A percentile compares a stretch with the other conserved stretches of the same genome.
Conservation (phyloP, 371 early-diverging fungal species). For the Funneliformis caledonium region DNA sequence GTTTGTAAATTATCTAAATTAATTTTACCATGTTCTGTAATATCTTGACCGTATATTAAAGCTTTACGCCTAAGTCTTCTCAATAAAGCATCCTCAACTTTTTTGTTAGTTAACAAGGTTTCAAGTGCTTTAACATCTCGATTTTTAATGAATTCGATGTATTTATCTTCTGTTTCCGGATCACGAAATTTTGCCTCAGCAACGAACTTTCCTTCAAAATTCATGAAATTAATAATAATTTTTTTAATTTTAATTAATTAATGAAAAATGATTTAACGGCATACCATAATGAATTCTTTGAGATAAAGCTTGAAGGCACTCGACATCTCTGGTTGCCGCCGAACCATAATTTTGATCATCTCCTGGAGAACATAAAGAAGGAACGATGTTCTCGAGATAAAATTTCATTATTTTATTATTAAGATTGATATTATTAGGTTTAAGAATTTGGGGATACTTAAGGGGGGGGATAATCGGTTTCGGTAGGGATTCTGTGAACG, state of each 20-base stretch:
- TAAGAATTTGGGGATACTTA: conserved; percentile 73
- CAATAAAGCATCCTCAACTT: conserved; percentile 83
- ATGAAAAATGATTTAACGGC: background rate
- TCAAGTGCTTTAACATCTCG: conserved; percentile 80
- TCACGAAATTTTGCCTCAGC: conserved; percentile 95
- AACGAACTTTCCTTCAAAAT: conserved; percentile 82
- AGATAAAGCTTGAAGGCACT: conserved; percentile 89
- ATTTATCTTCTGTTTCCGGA: conserved; percentile 70
- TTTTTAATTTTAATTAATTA: conserved; percentile 13
- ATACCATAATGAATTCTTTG: conserved; percentile 93
- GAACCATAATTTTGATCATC: conserved; percentile 94
- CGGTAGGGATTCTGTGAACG: conserved; percentile 85
- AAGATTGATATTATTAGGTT: conserved; percentile 80
- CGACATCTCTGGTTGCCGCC: conserved; percentile 90
- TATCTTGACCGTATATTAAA: conserved; percentile 89
- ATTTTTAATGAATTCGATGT: conserved; percentile 79
- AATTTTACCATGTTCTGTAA: conserved; percentile 51
- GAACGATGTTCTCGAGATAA: conserved; percentile 77
- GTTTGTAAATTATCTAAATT: conserved; percentile 41
- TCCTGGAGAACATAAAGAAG: conserved; percentile 60
- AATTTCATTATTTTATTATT: conserved; percentile 80
- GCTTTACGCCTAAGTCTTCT: conserved; percentile 86
- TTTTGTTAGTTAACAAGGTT: conserved; percentile 82
- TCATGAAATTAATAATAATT: conserved; percentile 4
- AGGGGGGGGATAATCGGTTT: conserved; percentile 85